Evolutionary conservation across 1,284 basidiomycete genomes (phyloP).

Genomic region (Rhodotorula sp.): DNA sequence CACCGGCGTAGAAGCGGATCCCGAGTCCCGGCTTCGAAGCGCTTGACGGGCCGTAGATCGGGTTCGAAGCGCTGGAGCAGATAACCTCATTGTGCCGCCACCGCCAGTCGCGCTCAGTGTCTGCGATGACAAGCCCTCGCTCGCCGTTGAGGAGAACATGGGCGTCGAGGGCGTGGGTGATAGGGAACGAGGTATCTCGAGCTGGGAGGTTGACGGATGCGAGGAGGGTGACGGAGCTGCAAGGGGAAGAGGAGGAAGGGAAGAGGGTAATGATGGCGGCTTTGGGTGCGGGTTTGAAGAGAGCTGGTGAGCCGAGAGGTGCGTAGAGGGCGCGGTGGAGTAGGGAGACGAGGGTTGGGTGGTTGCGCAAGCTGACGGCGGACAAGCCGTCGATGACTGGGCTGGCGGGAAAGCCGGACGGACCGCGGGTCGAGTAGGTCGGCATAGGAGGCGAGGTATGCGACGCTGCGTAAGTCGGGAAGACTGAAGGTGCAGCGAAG

Average conservation of each 20-base stretch:
- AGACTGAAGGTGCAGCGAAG: not conserved
- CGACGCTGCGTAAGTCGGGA: not conserved
- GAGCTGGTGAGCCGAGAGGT: conserved; percentile 25
- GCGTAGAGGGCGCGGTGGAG: conserved; percentile 18
- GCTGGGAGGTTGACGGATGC: conserved; percentile 40
- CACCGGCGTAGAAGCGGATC: conserved; percentile 33
- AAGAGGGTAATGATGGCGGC: conserved; percentile 15
- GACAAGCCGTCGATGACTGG: not conserved
- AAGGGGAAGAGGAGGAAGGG: not conserved
- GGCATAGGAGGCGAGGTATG: not conserved
- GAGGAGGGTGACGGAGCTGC: conserved; percentile 35
- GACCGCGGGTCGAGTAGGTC: not conserved
- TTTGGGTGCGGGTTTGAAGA: conserved; percentile 37
- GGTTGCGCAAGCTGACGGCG: conserved; percentile 2
- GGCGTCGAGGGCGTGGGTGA: conserved; percentile 36
- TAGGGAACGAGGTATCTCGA: conserved; percentile 25
- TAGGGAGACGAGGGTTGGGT: conserved; percentile 37
- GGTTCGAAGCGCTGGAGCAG: not conserved
- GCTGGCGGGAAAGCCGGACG: not conserved
- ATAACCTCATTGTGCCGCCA: conserved; percentile 22
- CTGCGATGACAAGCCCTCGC: conserved; percentile 35
- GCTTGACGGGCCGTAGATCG: not conserved
- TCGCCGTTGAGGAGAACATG: conserved; percentile 40
- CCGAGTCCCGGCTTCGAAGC: not conserved
- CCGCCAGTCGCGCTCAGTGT: conserved; percentile 41